Evolutionary conservation across 495 filamentous ascomycete genomes (phyloP).

Genomic region (Lepraria neglecta): DNA sequence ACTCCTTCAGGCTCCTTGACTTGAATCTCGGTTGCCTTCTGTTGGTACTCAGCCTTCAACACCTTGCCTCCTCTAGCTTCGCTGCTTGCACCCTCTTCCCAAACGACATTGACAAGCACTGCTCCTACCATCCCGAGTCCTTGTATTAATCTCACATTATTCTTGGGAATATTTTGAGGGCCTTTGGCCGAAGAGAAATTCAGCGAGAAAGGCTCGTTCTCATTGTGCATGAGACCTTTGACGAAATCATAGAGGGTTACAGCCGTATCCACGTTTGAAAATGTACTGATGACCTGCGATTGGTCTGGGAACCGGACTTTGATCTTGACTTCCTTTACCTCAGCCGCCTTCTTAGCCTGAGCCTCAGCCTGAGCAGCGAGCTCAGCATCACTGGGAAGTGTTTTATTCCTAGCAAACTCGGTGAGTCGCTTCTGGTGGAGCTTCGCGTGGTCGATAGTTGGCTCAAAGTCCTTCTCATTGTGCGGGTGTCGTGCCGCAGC

Average conservation of each 20-base stretch:
- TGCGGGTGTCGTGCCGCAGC: conserved; percentile 58
- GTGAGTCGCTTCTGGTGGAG: conserved; percentile 69
- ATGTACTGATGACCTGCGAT: conserved; percentile 58
- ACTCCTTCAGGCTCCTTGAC: conserved; percentile 43
- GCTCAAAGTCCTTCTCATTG: conserved; percentile 70
- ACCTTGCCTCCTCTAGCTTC: conserved; percentile 38
- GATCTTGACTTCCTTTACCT: conserved; percentile 62
- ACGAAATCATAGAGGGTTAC: conserved; percentile 63
- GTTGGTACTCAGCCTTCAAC: conserved; percentile 60
- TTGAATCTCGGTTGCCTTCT: conserved; percentile 60
- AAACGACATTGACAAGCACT: conserved; percentile 71
- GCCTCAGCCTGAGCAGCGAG: conserved; percentile 41
- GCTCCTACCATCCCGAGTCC: conserved; percentile 62
- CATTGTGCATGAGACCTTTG: conserved; percentile 37
- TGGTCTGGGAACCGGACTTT: conserved; percentile 86
- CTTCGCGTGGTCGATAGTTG: conserved; percentile 79
- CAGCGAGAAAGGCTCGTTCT: conserved; percentile 49
- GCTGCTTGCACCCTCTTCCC: conserved; percentile 55
- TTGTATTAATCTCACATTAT: conserved; percentile 56
- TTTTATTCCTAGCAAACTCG: conserved; percentile 55
- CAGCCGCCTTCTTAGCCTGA: conserved; percentile 55
- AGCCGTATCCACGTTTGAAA: conserved; percentile 57
- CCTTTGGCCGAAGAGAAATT: conserved; percentile 34
- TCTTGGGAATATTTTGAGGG: conserved; percentile 40
- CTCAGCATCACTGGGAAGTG: conserved; percentile 44